phyloP scores from a whole-genome alignment of 2,329 filamentous ascomycete genomes.

The Ambrosiella beaveri region DNA sequence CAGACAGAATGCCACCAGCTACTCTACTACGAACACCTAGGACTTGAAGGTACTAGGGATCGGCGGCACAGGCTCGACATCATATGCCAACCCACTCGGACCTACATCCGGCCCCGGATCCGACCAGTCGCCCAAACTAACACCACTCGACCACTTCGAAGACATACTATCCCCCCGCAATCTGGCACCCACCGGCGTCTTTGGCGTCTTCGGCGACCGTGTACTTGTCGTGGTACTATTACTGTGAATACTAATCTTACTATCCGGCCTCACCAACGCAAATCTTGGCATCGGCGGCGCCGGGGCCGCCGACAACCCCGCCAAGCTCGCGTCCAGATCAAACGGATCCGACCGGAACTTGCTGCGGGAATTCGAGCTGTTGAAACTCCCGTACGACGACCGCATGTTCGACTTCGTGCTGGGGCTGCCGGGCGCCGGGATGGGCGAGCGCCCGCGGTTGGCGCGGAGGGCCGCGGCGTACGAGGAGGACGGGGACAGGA shows the following conservation, averaged over 20 bases:
- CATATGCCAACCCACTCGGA: constrained; percentile 16
- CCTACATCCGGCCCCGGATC: constrained; percentile 39
- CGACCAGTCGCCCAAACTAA: constrained; percentile 28
- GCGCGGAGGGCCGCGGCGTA: constrained; percentile 32
- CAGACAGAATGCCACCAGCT: neutral
- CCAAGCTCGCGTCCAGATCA: constrained; percentile 32
- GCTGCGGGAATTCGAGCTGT: constrained; percentile 29
- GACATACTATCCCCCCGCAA: constrained; percentile 23
- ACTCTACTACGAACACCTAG: neutral
- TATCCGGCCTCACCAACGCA: constrained; percentile 14
- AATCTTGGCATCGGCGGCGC: constrained; percentile 14
- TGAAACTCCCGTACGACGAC: constrained; percentile 23
- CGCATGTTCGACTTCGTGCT: constrained; percentile 24
- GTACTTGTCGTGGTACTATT: constrained; percentile 27
- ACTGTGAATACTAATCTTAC: constrained; percentile 17
- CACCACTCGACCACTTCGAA: constrained; percentile 30
- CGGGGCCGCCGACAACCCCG: constrained; percentile 16
- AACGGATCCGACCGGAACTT: constrained; percentile 49
- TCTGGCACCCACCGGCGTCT: constrained; percentile 20
- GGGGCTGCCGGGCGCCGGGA: constrained; percentile 18
- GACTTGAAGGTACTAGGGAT: neutral
- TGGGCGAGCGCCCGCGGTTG: constrained; percentile 29
- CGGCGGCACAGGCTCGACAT: constrained; percentile 1
- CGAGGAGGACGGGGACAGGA: constrained; percentile 16
- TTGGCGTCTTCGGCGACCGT: constrained; percentile 3